Conservation (phyloP, 371 early-diverging fungal species). For the Rhizopus sp. region DNA sequence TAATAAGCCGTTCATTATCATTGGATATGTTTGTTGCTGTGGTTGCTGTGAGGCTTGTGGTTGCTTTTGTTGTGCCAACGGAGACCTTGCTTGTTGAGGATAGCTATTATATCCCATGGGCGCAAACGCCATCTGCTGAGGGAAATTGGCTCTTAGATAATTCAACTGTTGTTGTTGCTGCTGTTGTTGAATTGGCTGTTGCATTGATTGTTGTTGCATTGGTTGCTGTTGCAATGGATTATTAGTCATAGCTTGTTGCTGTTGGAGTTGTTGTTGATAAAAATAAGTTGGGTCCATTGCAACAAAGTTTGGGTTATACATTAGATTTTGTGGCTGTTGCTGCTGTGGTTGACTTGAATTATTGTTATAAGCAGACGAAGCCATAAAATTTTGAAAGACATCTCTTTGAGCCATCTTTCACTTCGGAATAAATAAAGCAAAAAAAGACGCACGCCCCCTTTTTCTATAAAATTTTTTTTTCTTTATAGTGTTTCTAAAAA, state of each 20-base stretch:
- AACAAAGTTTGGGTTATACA: constrained; percentile 8
- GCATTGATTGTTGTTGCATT: too few species aligned
- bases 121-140: constrained; percentile 14
- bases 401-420: constrained; percentile 30
- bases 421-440: neutral
- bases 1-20: constrained; percentile 14
- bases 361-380: constrained; percentile 20
- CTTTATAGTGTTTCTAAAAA: neutral
- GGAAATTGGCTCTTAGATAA: constrained; percentile 17
- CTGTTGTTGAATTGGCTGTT: constrained; percentile 16
- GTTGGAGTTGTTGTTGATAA: constrained; percentile 6
- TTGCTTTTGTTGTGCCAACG: constrained; percentile 14
- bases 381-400: constrained; percentile 23
- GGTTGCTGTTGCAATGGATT: constrained; percentile 6
- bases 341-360: constrained; percentile 22
- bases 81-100: neutral
- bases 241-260: neutral
- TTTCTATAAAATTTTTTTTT: neutral
- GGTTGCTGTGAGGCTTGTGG: constrained; percentile 19
- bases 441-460: neutral
- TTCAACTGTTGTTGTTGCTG: constrained; percentile 20
- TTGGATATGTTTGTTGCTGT: constrained; percentile 14
- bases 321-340: constrained; percentile 11
- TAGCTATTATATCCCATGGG: neutral
- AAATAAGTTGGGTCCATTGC: constrained; percentile 5